Percentiles rank a stretch among this genome's conserved stretches.
These are phyloP conservation scores for Boletus huronensis DNA, from an alignment of 768 basidiomycete genomes.

Conservation along the genomic window DNA sequence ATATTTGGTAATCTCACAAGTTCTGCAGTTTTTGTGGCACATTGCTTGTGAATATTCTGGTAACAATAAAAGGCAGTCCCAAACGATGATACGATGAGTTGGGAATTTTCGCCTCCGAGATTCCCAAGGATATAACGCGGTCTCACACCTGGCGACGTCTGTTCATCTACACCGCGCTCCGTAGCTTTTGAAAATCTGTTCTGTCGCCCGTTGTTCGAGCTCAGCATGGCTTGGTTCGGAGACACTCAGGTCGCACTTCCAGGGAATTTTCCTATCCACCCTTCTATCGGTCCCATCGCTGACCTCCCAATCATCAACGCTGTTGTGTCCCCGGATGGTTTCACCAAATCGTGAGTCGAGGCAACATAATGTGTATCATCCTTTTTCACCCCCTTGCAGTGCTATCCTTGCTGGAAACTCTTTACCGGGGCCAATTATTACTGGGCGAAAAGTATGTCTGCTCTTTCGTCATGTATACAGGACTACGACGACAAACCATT, in stretches of 20 bases:
- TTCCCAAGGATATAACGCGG: not conserved
- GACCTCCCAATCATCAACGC: conserved; percentile 26
- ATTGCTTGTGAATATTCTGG: too few species aligned
- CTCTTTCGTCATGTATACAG: not conserved
- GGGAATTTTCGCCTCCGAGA: not conserved
- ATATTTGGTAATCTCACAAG: too few species aligned
- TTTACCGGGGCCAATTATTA: conserved; percentile 39
- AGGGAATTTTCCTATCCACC: not conserved
- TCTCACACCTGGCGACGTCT: not conserved
- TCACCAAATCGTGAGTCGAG: conserved; percentile 23
- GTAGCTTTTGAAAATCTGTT: not conserved
- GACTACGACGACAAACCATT: not conserved
- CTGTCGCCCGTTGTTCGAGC: not conserved
- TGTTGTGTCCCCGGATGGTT: conserved; percentile 35
- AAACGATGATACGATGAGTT: not conserved
- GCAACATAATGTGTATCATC: not conserved
- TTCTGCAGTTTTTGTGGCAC: too few species aligned
- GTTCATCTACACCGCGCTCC: not conserved
- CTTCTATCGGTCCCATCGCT: conserved; percentile 17
- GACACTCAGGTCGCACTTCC: conserved; percentile 1
- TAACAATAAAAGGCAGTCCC: too few species aligned
- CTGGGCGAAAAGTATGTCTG: conserved; percentile 33
- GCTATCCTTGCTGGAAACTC: conserved; percentile 37
- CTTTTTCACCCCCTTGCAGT: conserved; percentile 12
- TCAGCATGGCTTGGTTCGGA: conserved; percentile 6